Evolutionary conservation across 202 grass and related monocot genomes (phyloP), one percentile per base, ranked within the genome.

Genomic region (Elaeis oleifera): DNA sequence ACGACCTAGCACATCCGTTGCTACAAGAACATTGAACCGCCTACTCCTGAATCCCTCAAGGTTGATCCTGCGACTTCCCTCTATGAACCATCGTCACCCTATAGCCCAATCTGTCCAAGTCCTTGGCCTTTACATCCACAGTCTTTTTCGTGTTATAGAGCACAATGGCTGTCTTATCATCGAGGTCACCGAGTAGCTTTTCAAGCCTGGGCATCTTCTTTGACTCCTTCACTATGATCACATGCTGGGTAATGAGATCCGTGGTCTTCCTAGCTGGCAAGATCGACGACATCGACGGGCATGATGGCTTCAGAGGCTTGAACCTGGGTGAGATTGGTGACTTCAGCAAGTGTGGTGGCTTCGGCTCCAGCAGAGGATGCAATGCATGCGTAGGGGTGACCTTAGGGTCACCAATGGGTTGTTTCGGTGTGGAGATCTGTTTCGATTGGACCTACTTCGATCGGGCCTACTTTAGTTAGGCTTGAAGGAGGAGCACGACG

Each of bases 141-240:
- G 91, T 85, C 70, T 96, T 96, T 84, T 90, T 96, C 66, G 91
- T 96, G 29, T 96, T 96, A 74, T 70, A 78, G 69, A 96, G 90
- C 26, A 96, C 91, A 68, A 96, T 96, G 14, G 91, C 87, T 3
- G 87, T 90, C 80, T 96, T 96, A 39, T 90, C 87, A 19, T 81
- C 87, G 2, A 96, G 81, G 62, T 96, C 91, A 23, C 52, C 51
- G 58, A 96, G 88, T 31, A 96, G 78, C 81, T 87, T 90, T 63
- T 83, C 76, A 44, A 96, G 84, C 55, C 79, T 79, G 49, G 81
- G 3, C 76, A 90, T 82, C 75, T 96, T 96, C 81, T 96, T 87
- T 6, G 81, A 88, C 60, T 81, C 91, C 79, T 85, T 96, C 56
- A 88, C 31, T 87, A 90, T 90, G 62, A 90, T 90, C 21, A 90